phyloP scores from a whole-genome alignment of 179 eudicot genomes.

The Nepenthes alata region DNA sequence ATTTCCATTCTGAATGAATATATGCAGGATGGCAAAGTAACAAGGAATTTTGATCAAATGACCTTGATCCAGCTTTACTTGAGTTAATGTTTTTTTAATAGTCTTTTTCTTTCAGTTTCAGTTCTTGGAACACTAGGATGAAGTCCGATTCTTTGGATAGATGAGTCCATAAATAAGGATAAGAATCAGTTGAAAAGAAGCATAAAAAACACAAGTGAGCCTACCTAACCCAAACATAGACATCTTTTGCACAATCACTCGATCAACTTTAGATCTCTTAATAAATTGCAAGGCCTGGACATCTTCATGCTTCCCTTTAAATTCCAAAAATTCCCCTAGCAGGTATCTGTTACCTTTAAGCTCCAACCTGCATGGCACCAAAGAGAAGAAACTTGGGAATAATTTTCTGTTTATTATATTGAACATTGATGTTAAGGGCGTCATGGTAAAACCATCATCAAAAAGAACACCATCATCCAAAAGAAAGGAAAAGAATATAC shows the following conservation, averaged over 20 bases:
- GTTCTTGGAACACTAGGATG: too few species aligned
- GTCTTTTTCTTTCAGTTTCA: too few species aligned
- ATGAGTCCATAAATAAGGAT: background rate
- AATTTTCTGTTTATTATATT: background rate
- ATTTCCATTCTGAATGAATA: too few species aligned
- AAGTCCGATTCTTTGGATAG: background rate
- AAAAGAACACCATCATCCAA: background rate
- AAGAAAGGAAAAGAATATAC: too few species aligned
- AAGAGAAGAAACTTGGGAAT: background rate
- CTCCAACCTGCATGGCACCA: slow-evolving; percentile 50
- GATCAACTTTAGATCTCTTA: slow-evolving; percentile 77
- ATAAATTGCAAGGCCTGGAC: slow-evolving; percentile 39
- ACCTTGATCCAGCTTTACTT: too few species aligned
- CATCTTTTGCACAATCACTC: slow-evolving; percentile 53
- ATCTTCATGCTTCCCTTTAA: slow-evolving; percentile 83
- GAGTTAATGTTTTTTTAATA: too few species aligned
- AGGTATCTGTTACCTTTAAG: slow-evolving; percentile 55
- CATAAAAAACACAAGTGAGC: slow-evolving; percentile 2
- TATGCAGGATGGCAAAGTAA: too few species aligned
- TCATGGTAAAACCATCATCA: background rate
- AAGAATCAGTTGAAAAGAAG: background rate
- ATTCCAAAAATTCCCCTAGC: slow-evolving; percentile 78
- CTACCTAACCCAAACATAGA: slow-evolving; percentile 87
- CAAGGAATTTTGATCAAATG: too few species aligned
- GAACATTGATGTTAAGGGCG: background rate